Base-by-base conservation (phyloP, 2,329 filamentous ascomycete species). In the Fusarium protoensiforme region DNA sequence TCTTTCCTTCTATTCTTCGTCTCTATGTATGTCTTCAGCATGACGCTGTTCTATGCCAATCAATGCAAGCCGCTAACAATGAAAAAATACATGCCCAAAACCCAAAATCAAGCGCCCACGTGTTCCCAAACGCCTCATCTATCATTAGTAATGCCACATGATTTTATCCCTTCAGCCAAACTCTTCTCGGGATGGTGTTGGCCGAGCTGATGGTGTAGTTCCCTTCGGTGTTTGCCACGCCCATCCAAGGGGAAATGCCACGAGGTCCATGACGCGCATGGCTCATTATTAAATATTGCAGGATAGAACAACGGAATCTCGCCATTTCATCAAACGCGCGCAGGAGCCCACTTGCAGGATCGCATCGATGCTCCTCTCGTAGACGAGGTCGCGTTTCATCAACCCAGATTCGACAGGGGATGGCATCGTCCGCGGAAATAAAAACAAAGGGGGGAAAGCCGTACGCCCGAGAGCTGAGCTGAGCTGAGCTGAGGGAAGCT, bases 351-450 rank as follows among this genome's bases (percentile, higher is more conserved):
- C 58, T 41, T 38, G 51, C 11, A 64, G 22, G 39, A 36, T 36
- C 16, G 53, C 53, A 56, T 36, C 20, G 33, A 43, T n/a, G 27
- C 22, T 36, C 36, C 35, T 36, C 54, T 43, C 41, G 60, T n/a
- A 31, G 31, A 41, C 20, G 54, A 61, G 20, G 38, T 38, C 39
- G 38, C 43, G 67, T 71, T 63, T 65, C 36, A 71, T 62, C 58
- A 20, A 53, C 27, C 20, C 58, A 24, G 36, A 38, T 51, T 24
- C 31, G 39, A 41, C 35, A 68, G 33, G 43, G 29, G 36, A 43
- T n/a, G 59, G 38, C 61, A 59, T 56, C 65, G 58, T 35, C 35
- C 48, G 59, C 48, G 48, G 48, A 31, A 63, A 63, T 63, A 57
- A 61, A 51, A 61, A 33, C 22, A 35, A 53, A 27, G 27, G 16